Evolutionary conservation across 768 basidiomycete species (phyloP), one percentile per base, ranked within the genome.

Genomic region (Suillus lakei): DNA sequence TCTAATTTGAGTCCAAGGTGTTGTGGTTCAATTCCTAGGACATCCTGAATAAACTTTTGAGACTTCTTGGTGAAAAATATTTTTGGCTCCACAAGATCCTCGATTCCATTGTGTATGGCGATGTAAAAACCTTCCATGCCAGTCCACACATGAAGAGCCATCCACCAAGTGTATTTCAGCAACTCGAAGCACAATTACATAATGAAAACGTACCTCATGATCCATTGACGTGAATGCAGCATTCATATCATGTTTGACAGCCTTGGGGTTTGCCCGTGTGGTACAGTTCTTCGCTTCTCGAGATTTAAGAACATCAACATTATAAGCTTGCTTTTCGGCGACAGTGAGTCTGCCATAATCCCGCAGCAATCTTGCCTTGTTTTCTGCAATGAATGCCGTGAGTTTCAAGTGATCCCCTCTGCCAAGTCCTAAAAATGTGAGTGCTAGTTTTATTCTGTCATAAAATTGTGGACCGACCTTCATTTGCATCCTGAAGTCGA

Each of bases 71-170:
- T 61, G 15, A 66, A 62, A 32, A 63, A 66, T 5, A 66, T 26
- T 21, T 62, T 66, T 10, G 54, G 61, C 13, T 59, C 65, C 3
- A 16, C 28, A 26, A 32, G 39, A n/a, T 66, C 65, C 28, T 66
- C 54, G 9, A 66, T 44, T 12, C 39, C 8, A 4, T 61, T 23
- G 8, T 32, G n/a, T 8, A 66, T 61, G 9, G 54, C 61, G 2
- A 66, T 38, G 7, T 48, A 66, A 41, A 66, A 66, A 1, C 65
- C 65, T 26, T 66, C 61, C 5, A 66, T 12, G 5, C 65, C 65
- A 10, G 62, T 58, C 15, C 44, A 53, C 4, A 21, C n/a, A 44
- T 44, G 36, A 15, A 66, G 32, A 28, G 61, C 23, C 12, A 41
- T 66, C 65, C 65, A 66, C 65, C 62, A 6, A 18, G 60, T 9